Percentiles rank a stretch among this genome's conserved stretches.
Conservation (phyloP, 352 stramenopile species). For the Nothophytophthora sp. region DNA sequence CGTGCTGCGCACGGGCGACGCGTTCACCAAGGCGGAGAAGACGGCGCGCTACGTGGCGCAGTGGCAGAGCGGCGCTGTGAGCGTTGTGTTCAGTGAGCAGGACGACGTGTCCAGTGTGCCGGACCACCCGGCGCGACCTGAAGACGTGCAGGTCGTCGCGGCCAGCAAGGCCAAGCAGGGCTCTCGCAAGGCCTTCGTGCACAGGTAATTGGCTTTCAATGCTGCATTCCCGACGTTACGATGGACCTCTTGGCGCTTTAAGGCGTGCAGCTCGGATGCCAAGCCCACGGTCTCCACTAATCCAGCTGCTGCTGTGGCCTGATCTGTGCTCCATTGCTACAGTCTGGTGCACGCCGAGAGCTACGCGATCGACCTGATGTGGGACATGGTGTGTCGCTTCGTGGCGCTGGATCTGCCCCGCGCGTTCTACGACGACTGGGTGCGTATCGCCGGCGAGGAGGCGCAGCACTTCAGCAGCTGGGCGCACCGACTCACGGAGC, state of each 20-base stretch:
- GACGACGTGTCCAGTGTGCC: constrained; percentile 44
- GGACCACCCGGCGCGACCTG: constrained; percentile 42
- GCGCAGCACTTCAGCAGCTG: constrained; percentile 55
- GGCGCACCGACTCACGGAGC: constrained; percentile 41
- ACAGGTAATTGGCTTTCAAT: constrained; percentile 14
- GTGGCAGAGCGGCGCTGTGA: constrained; percentile 34
- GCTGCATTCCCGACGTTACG: too few species aligned
- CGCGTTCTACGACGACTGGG: constrained; percentile 67
- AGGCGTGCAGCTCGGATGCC: neutral
- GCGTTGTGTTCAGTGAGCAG: constrained; percentile 20
- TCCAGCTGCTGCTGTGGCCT: neutral
- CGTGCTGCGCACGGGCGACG: constrained; percentile 38
- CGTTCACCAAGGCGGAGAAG: constrained; percentile 40
- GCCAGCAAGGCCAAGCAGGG: constrained; percentile 47
- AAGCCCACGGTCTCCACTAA: neutral
- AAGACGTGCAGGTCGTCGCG: constrained; percentile 45
- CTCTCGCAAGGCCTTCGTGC: constrained; percentile 52
- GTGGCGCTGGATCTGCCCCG: constrained; percentile 39
- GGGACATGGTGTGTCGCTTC: constrained; percentile 64
- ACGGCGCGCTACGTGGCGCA: constrained; percentile 31
- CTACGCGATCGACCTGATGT: constrained; percentile 69
- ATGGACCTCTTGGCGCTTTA: neutral
- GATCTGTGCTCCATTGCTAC: neutral
- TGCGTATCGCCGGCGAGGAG: constrained; percentile 51
- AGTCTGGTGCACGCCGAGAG: constrained; percentile 57